phyloP scores from a whole-genome alignment of 768 basidiomycete genomes.

The Naganishia vaughanmartiniae region DNA sequence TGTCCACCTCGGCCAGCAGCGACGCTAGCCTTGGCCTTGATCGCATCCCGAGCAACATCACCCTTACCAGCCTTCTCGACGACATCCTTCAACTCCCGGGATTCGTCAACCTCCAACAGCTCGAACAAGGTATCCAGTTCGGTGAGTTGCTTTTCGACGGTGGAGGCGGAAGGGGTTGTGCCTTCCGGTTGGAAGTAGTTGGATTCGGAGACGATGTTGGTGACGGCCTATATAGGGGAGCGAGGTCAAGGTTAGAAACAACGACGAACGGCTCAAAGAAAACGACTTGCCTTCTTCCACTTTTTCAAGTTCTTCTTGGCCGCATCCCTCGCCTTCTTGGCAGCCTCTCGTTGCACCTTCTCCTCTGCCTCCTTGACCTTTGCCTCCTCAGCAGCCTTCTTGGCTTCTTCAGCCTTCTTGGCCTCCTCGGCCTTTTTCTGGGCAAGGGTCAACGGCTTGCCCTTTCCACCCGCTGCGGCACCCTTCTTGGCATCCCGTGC shows the following conservation, averaged over 20 bases:
- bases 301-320: conserved; percentile 54
- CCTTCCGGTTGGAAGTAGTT: conserved; percentile 55
- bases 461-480: conserved; percentile 43
- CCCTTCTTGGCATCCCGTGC: conserved; percentile 81
- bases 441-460: conserved; percentile 53
- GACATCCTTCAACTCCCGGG: conserved; percentile 52
- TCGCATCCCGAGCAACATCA: conserved; percentile 46
- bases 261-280: background rate
- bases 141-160: conserved; percentile 53
- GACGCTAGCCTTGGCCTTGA: conserved; percentile 42
- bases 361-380: conserved; percentile 55
- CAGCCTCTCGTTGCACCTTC: conserved; percentile 53
- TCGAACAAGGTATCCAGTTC: conserved; percentile 54
- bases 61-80: conserved; percentile 52
- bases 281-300: conserved; percentile 64
- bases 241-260: conserved; percentile 36
- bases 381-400: conserved; percentile 67
- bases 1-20: conserved; percentile 35
- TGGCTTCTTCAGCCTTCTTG: conserved; percentile 53
- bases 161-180: conserved; percentile 49
- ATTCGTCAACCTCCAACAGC: conserved; percentile 53
- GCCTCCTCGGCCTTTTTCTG: conserved; percentile 57
- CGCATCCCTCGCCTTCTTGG: conserved; percentile 70
- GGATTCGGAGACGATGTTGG: conserved; percentile 51
- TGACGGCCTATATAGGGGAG: conserved; percentile 52